Conservation (phyloP, 805 yeast species). For the Schizosaccharomyces octosporus region DNA sequence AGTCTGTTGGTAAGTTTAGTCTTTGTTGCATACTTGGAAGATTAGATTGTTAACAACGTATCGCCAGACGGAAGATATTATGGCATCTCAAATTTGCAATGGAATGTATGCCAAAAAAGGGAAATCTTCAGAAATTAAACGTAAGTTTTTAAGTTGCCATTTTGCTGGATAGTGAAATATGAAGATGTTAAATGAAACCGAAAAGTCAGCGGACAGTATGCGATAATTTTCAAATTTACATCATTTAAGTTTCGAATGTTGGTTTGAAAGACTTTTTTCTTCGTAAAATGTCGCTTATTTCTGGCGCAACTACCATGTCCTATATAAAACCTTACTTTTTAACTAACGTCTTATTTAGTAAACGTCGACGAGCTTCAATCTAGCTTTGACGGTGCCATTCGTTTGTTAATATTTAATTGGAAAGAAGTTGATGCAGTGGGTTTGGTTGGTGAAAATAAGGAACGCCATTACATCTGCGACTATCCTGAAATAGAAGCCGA, state of each 20-base stretch:
- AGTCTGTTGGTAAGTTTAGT: background rate
- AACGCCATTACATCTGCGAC: conserved; percentile 41
- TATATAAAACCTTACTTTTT: background rate
- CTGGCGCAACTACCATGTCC: too few relatives aligned
- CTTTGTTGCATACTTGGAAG: background rate
- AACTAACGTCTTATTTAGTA: background rate
- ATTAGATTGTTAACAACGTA: background rate
- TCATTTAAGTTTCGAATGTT: too few relatives aligned
- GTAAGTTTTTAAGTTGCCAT: background rate
- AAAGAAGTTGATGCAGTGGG: conserved; percentile 54
- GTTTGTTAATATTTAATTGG: conserved; percentile 64
- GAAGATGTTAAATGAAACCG: too few relatives aligned
- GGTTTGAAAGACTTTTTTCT: too few relatives aligned
- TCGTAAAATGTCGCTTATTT: too few relatives aligned
- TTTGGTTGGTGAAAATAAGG: conserved; percentile 19
- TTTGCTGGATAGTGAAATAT: background rate
- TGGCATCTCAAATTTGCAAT: background rate
- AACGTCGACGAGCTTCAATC: background rate
- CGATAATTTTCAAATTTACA: too few relatives aligned
- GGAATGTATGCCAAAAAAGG: background rate
- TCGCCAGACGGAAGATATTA: background rate
- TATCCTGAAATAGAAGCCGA: conserved; percentile 31
- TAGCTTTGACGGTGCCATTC: conserved; percentile 18
- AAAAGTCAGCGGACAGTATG: too few relatives aligned
- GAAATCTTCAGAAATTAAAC: background rate